Conservation (phyloP, 1,284 basidiomycete genomes). For the Omphalotus olearius region DNA sequence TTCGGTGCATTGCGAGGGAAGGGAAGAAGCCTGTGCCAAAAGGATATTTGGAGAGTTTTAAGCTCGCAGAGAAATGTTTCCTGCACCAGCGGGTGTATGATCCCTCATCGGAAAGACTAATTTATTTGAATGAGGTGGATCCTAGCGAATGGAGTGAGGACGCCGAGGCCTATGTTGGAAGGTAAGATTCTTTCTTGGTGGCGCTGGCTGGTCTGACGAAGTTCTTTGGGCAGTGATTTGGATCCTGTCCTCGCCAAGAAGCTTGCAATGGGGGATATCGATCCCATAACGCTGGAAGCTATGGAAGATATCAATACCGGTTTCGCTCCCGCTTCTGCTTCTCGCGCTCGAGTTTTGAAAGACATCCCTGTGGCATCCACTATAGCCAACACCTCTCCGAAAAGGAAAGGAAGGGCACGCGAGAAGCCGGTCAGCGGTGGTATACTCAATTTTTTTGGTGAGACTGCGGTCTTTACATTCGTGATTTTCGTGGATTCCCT, state of each 20-base stretch:
- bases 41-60: slow-evolving; percentile 71
- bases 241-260: slow-evolving; percentile 54
- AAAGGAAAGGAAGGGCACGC: slow-evolving; percentile 37
- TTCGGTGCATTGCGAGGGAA: slow-evolving; percentile 79
- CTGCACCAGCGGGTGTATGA: slow-evolving; percentile 93
- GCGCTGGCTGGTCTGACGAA: slow-evolving; percentile 2
- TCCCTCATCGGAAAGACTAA: slow-evolving; percentile 60
- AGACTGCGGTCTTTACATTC: slow-evolving; percentile 17
- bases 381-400: slow-evolving; percentile 18
- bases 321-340: slow-evolving; percentile 40
- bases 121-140: slow-evolving; percentile 61
- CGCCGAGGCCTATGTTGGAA: slow-evolving; percentile 73
- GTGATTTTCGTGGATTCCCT: slow-evolving; percentile 3
- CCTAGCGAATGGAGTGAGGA: slow-evolving; percentile 51
- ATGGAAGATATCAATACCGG: slow-evolving; percentile 81
- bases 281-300: slow-evolving; percentile 70
- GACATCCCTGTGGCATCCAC: slow-evolving; percentile 23
- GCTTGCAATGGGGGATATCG: slow-evolving; percentile 73
- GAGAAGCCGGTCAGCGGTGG: slow-evolving; percentile 33
- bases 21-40: slow-evolving; percentile 82
- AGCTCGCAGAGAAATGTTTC: slow-evolving; percentile 88
- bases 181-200: slow-evolving; percentile 41
- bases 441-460: slow-evolving; percentile 64
- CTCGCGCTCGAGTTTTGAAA: slow-evolving; percentile 23
- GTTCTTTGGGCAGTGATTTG: slow-evolving; percentile 42